phyloP scores from a whole-genome alignment of 352 stramenopile genomes.

The Phytophthora rubi region DNA sequence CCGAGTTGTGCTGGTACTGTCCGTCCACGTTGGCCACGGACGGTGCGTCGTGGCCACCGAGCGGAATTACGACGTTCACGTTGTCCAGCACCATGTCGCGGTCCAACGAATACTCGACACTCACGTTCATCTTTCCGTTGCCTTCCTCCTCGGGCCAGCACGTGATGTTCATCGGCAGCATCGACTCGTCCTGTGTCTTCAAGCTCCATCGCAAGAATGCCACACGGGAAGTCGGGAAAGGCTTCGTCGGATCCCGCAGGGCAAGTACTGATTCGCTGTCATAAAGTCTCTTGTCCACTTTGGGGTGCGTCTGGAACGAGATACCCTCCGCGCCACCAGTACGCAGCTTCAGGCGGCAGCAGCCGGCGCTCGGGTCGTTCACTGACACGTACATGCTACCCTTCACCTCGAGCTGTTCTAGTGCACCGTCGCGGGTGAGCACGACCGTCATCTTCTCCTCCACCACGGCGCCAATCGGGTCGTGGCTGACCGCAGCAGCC shows the following conservation, averaged over 20 bases:
- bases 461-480: conserved; percentile 83
- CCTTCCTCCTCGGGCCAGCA: conserved; percentile 90
- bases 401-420: conserved; percentile 90
- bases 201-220: conserved; percentile 86
- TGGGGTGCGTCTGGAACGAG: conserved; percentile 87
- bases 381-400: conserved; percentile 86
- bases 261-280: conserved; percentile 82
- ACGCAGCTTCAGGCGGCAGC: conserved; percentile 78
- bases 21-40: conserved; percentile 81
- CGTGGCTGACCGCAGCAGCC: conserved; percentile 70
- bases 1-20: conserved; percentile 88
- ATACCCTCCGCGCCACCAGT: conserved; percentile 73
- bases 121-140: conserved; percentile 88
- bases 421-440: conserved; percentile 78
- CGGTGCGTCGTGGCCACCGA: conserved; percentile 73
- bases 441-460: conserved; percentile 90
- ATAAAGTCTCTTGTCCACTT: conserved; percentile 90
- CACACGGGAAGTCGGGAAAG: conserved; percentile 82
- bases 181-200: conserved; percentile 89
- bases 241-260: conserved; percentile 83
- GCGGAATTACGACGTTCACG: conserved; percentile 85
- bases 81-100: conserved; percentile 90
- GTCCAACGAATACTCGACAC: conserved; percentile 89
- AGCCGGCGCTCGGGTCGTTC: conserved; percentile 74
- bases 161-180: conserved; percentile 86